Evolutionary conservation across 2,329 filamentous ascomycete species (phyloP), one percentile per base, ranked within the genome.

Genomic region (Albophoma yamanashiensis): DNA sequence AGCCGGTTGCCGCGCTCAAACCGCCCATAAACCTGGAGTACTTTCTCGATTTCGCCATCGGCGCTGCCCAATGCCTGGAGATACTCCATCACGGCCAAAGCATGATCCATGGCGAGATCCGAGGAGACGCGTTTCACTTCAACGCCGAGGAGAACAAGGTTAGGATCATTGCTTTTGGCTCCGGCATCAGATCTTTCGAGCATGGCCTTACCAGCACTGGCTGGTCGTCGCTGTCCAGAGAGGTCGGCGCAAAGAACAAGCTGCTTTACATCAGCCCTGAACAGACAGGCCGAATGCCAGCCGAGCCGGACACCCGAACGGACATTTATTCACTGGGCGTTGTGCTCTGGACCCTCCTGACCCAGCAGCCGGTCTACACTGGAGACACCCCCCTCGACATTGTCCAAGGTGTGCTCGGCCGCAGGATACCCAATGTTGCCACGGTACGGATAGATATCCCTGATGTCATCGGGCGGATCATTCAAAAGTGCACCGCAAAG

Each of bases 261-360:
- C 79, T 97, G 25, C 85, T 92, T 58, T 97, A 91, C 70, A 95
- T 97, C 70, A 93, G 92, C 55, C 92, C 93, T 0, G 93, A 97
- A 70, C 93, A 97, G 76, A 97, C 93, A 2, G 93, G 93, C 17
- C 87, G 93, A 25, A 89, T 97, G 82, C 90, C 92, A 3, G 91
- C 90, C 4, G 92, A 97, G 71, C 93, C 93, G 1, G 93, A 97
- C 73, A 90, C 84, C 52, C 84, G 93, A 47, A 97, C 93, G 20
- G 93, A 97, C 72, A 95, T 97, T 39, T 97, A 97, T 75, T 92
- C 91, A 0, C 78, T 97, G 1, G 93, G 93, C 4, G 87, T 97
- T 45, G 74, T 97, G 1, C 93, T 97, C 71, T 97, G 91, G 88
- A 90, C 84, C 11, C 83, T 95, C 68, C 78, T 96, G 55, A 89